Evolutionary conservation across 352 stramenopile species (phyloP).

Genomic region (Globisporangium ultimum): DNA sequence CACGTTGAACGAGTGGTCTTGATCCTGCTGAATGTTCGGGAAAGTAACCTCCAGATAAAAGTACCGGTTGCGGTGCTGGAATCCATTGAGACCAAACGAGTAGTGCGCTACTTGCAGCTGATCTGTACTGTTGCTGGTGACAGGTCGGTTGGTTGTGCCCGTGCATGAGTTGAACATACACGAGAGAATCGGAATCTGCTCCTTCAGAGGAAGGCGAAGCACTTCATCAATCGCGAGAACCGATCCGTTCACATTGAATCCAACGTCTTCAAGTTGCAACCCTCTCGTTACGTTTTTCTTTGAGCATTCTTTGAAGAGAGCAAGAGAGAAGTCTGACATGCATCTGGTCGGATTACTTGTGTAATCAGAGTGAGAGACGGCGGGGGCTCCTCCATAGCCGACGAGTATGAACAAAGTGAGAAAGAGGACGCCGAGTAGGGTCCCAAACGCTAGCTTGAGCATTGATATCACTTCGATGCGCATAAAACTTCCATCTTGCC

Average conservation of each 20-base stretch:
- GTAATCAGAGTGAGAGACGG: slow-evolving; percentile 42
- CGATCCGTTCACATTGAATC: slow-evolving; percentile 18
- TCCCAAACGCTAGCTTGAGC: slow-evolving; percentile 42
- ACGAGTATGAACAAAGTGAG: slow-evolving; percentile 44
- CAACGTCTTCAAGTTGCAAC: neutral
- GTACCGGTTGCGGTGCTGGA: slow-evolving; percentile 53
- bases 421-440: slow-evolving; percentile 20
- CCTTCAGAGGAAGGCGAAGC: slow-evolving; percentile 24
- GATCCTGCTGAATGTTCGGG: slow-evolving; percentile 30
- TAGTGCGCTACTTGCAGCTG: slow-evolving; percentile 45
- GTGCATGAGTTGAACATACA: slow-evolving; percentile 59
- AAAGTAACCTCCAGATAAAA: slow-evolving; percentile 59
- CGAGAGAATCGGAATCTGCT: slow-evolving; percentile 30
- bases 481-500: slow-evolving; percentile 53
- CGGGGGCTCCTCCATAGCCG: slow-evolving; percentile 34
- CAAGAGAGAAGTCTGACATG: slow-evolving; percentile 46
- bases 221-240: slow-evolving; percentile 36
- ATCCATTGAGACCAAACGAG: slow-evolving; percentile 48
- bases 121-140: slow-evolving; percentile 21
- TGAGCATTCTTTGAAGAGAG: slow-evolving; percentile 31
- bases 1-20: slow-evolving; percentile 39
- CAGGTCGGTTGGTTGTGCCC: slow-evolving; percentile 35
- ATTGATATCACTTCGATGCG: slow-evolving; percentile 59
- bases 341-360: slow-evolving; percentile 48
- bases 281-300: slow-evolving; percentile 8